Evolutionary conservation across 306 rosid genomes (phyloP).

Genomic region (Quercus alba): DNA sequence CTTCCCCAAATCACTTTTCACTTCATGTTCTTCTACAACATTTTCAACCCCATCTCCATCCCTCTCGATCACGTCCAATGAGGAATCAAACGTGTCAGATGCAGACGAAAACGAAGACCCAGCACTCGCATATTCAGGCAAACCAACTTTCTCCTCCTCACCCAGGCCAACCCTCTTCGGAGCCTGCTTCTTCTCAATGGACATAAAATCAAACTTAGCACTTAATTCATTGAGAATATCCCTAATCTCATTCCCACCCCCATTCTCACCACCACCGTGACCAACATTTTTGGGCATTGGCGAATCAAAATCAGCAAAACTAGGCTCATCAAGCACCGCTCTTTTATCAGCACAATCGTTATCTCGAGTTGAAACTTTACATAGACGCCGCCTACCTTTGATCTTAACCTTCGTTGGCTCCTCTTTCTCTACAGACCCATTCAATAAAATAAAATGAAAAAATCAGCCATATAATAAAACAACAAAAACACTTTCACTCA

Average conservation of each 20-base stretch:
- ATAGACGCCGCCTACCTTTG: conserved; percentile 77
- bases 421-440: conserved; percentile 33
- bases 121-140: conserved; percentile 39
- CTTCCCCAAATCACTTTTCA: not conserved
- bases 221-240: conserved; percentile 39
- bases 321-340: conserved; percentile 33
- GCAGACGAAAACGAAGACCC: conserved; percentile 52
- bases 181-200: conserved; percentile 55
- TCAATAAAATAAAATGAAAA: not conserved
- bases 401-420: conserved; percentile 56
- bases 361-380: conserved; percentile 48
- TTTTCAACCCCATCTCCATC: conserved; percentile 8
- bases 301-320: conserved; percentile 51
- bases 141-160: conserved; percentile 29
- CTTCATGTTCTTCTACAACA: not conserved
- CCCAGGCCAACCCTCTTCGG: conserved; percentile 11
- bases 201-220: conserved; percentile 65
- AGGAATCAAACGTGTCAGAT: conserved; percentile 29
- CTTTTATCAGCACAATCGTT: conserved; percentile 15
- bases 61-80: conserved; percentile 22
- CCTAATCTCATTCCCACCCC: conserved; percentile 61
- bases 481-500: not conserved
- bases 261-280: conserved; percentile 20
- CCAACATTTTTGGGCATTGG: conserved; percentile 27
- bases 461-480: not conserved